phyloP scores from a whole-genome alignment of 169 alveolate species.

The Eimeria brunetti region DNA sequence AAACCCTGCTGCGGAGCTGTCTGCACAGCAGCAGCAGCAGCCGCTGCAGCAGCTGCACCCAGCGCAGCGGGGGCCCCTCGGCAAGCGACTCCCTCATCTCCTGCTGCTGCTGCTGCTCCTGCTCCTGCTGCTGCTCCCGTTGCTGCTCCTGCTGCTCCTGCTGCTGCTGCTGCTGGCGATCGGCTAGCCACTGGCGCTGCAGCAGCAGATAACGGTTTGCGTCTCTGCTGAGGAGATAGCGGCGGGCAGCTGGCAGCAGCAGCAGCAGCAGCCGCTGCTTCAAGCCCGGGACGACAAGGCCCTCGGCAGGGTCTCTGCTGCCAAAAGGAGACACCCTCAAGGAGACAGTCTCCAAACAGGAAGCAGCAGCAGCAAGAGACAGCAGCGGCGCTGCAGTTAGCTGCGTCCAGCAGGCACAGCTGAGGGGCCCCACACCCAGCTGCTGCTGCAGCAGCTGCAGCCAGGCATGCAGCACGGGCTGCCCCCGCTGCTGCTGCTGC shows the following conservation, averaged over 20 bases:
- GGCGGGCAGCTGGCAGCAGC: slow-evolving; percentile 65
- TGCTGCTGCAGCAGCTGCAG: slow-evolving; percentile 40
- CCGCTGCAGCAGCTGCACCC: slow-evolving; percentile 60
- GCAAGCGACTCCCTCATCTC: neutral
- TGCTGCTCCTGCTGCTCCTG: too few species aligned
- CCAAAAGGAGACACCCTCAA: neutral
- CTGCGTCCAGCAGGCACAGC: slow-evolving; percentile 41
- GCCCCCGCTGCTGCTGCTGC: neutral
- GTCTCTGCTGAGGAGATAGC: slow-evolving; percentile 43
- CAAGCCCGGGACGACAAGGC: slow-evolving; percentile 6
- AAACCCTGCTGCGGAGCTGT: slow-evolving; percentile 44
- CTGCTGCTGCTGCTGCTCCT: slow-evolving; percentile 10
- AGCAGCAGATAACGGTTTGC: slow-evolving; percentile 14
- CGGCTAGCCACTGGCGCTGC: slow-evolving; percentile 58
- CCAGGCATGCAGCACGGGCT: slow-evolving; percentile 28
- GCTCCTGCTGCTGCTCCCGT: too few species aligned
- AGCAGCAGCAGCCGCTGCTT: slow-evolving; percentile 29
- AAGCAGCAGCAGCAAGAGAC: neutral
- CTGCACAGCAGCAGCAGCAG: slow-evolving; percentile 37
- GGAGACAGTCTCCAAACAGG: neutral
- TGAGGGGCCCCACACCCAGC: slow-evolving; percentile 47
- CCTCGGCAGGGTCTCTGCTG: neutral
- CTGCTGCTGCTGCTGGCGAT: neutral
- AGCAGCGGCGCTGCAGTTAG: neutral
- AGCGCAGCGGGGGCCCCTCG: neutral